Evolutionary conservation across 768 basidiomycete species (phyloP), one percentile per base, ranked within the genome.

Genomic region (Symmetrospora coprosmae): DNA sequence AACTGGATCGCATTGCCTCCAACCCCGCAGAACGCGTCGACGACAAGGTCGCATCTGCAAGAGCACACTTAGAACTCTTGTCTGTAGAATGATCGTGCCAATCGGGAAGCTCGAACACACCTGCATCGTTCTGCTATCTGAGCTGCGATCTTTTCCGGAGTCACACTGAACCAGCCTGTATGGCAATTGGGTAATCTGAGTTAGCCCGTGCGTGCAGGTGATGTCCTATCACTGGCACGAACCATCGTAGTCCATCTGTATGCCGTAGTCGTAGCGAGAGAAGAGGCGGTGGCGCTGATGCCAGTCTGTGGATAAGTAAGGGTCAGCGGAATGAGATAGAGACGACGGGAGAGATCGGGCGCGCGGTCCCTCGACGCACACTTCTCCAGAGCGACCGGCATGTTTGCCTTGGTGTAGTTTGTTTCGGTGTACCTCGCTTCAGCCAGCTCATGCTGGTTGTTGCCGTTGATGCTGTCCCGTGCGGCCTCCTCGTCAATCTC

Each of bases 1-100:
- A 99, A 96, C 2, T 90, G 88, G 60, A 99, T 97, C 0, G 92
- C 81, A 68, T 99, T 99, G 16, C 92, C 94, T 27, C 94, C 94
- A 0, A 97, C 91, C 0, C 94, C 94, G 69, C 91, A 96, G 71
- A 97, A 99, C 0, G 90, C 87, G 69, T 97, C 94, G 34, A 92
- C 76, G 62, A 94, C 77, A 2, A 83, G 83, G 63, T 81, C 81
- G 64, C 84, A 87, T 7, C 85, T 80, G 43, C 16, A 8, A 33
- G 33, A 30, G 14, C 38, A 49, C 11, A 35, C 2, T 17, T 1
- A 49, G 16, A 3, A 21, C 23, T 13, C 27, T 16, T 7, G 14
- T 38, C 14, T 8, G 43, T 14, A 4, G 41, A 25, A 8, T 27
- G 2, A 67, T 41, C 1, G 70, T 63, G 21, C 66, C 63, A 46